phyloP scores from a whole-genome alignment of 805 yeast species.

The Nakazawaea laoshanensis region DNA sequence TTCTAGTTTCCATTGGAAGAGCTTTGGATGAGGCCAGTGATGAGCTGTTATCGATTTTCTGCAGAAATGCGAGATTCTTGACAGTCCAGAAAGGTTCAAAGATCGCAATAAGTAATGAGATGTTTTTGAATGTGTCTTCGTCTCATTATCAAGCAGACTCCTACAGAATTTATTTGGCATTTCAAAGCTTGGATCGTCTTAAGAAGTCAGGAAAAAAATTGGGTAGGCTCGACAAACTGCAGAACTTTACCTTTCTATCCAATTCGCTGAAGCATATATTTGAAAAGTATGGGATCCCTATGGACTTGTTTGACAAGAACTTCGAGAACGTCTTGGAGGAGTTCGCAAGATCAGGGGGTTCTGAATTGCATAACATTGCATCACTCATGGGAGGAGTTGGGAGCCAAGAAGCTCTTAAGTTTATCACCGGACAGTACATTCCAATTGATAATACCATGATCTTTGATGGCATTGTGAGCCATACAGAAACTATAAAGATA shows the following conservation, averaged over 20 bases:
- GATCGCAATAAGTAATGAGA: conserved; percentile 13
- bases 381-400: conserved; percentile 79
- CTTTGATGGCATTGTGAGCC: conserved; percentile 63
- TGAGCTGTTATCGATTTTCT: conserved; percentile 38
- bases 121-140: conserved; percentile 13
- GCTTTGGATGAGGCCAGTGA: conserved; percentile 21
- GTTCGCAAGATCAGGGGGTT: conserved; percentile 30
- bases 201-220: conserved; percentile 16
- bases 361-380: conserved; percentile 47
- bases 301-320: conserved; percentile 22
- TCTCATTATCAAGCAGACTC: conserved; percentile 6
- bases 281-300: conserved; percentile 3
- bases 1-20: conserved; percentile 21
- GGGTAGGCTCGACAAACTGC: conserved; percentile 14
- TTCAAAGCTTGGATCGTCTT: conserved; percentile 24
- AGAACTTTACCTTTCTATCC: conserved; percentile 16
- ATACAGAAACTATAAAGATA: conserved; percentile 21
- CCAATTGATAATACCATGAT: conserved; percentile 66
- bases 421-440: conserved; percentile 68
- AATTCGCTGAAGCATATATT: conserved; percentile 15
- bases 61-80: conserved; percentile 51
- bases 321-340: conserved; percentile 31
- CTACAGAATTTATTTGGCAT: conserved; percentile 30
- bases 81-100: conserved; percentile 39
- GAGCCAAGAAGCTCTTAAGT: conserved; percentile 76